Evolutionary conservation across 768 basidiomycete genomes (phyloP).

Genomic region (Phallus indusiatus): DNA sequence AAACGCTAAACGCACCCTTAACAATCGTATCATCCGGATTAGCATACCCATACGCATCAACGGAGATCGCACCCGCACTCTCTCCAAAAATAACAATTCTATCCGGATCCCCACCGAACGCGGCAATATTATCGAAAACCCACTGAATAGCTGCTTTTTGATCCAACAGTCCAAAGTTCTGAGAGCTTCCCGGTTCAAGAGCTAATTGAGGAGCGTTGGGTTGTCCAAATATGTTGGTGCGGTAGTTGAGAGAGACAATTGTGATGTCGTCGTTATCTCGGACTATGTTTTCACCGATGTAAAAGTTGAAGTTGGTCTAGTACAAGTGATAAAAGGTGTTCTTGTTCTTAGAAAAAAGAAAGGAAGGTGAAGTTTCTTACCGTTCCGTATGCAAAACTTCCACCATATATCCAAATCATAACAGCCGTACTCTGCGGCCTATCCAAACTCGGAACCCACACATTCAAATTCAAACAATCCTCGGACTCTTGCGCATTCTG

Average conservation of each 20-base stretch:
- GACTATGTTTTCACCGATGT: conserved; percentile 2
- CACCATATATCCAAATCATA: conserved; percentile 26
- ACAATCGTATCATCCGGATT: conserved; percentile 6
- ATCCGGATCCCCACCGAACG: conserved; percentile 33
- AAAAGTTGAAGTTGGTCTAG: conserved; percentile 1
- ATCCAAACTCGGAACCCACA: conserved; percentile 27
- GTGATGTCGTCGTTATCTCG: conserved; percentile 4
- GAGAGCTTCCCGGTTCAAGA: conserved; percentile 12
- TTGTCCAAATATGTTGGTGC: conserved; percentile 31
- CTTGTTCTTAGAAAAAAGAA: too few species aligned
- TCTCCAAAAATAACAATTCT: conserved; percentile 16
- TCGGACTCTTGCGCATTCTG: conserved; percentile 15
- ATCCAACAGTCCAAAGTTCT: conserved; percentile 33
- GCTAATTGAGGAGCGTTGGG: conserved; percentile 31
- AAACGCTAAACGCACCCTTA: conserved; percentile 1
- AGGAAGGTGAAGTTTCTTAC: conserved; percentile 18
- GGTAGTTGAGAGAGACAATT: conserved; percentile 23
- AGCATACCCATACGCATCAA: conserved; percentile 4
- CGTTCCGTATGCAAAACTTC: conserved; percentile 17
- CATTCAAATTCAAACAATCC: conserved; percentile 28
- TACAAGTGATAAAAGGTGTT: not conserved
- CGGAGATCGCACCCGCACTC: not conserved
- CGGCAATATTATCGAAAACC: conserved; percentile 39
- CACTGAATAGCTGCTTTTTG: conserved; percentile 35
- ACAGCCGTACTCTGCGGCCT: conserved; percentile 4